Evolutionary conservation across 495 filamentous ascomycete genomes (phyloP), one percentile per base, ranked within the genome.

Genomic region (Talaromyces ruber): DNA sequence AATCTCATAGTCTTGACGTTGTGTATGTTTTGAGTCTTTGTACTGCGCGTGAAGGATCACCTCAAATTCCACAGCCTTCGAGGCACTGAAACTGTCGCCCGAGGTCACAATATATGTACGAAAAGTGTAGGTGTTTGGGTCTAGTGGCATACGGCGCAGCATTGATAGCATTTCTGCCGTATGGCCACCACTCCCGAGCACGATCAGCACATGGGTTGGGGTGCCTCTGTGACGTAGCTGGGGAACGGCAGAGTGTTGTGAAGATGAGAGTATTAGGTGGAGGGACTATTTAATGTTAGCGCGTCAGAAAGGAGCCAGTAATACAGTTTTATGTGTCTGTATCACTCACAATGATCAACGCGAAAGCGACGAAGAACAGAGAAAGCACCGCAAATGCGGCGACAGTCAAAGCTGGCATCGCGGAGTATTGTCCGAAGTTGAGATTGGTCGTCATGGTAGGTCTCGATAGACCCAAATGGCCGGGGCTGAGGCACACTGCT

Each of bases 131-230:
- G 81, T 71, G 16, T 75, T 72, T 0, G 72, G 70, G 59, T 82
- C 70, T 22, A 81, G 70, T 22, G 65, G 56, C 51, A 76, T 73
- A 28, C 80, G 76, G 25, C 80, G 71, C 25, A 98, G 79, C 73
- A 95, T 86, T 63, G 86, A 84, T 51, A 97, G 76, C 90, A 98
- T 95, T 77, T 98, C 94, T 12, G 90, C 84, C 1, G 93, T 97
- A 76, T 98, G 94, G 4, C 94, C 94, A 61, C 94, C 94, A 28
- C 89, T 93, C 43, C 94, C 94, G 58, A 97, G 87, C 58, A 97
- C 84, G 61, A 95, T 81, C 25, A 96, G 77, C 54, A 94, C 77
- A 71, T 92, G 92, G 32, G 84, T 81, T 24, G 82, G 78, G 12
- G 66, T 58, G 55, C 67, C 50, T 34, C 54, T 67, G 14, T 63